phyloP scores from a whole-genome alignment of 768 basidiomycete genomes.

The Panus rudis region DNA sequence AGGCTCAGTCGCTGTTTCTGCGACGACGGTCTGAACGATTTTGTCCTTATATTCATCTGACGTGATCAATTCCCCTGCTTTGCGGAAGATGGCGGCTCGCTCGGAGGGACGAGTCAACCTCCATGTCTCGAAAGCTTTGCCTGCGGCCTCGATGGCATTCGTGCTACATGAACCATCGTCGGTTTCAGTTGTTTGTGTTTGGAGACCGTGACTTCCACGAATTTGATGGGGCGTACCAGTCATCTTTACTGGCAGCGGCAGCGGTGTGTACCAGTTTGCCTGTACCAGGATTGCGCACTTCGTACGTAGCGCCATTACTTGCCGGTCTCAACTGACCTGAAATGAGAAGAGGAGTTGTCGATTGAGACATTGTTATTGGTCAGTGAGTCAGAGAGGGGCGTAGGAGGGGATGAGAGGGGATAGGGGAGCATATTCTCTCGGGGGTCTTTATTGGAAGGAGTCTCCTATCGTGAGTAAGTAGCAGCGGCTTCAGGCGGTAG shows the following conservation, averaged over 20 bases:
- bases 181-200: neutral
- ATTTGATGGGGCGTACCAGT: constrained; percentile 20
- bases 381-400: too few species aligned
- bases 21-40: constrained; percentile 24
- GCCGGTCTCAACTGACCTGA: constrained; percentile 28
- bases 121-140: constrained; percentile 40
- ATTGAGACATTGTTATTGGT: too few species aligned
- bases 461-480: too few species aligned
- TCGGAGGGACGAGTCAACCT: constrained; percentile 27
- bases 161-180: constrained; percentile 12
- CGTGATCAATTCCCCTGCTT: constrained; percentile 36
- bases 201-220: neutral
- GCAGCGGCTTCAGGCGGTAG: too few species aligned
- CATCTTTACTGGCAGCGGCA: constrained; percentile 37
- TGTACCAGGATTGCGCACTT: constrained; percentile 36
- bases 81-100: constrained; percentile 37
- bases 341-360: constrained; percentile 32
- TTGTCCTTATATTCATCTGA: constrained; percentile 32
- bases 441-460: too few species aligned
- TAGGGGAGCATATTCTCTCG: too few species aligned
- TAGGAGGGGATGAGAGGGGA: too few species aligned
- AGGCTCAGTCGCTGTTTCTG: constrained; percentile 29
- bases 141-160: constrained; percentile 37
- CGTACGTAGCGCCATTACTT: constrained; percentile 31
- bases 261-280: constrained; percentile 33